phyloP scores from a whole-genome alignment of 345 rosid species.

The Mallotus nudiflorus region DNA sequence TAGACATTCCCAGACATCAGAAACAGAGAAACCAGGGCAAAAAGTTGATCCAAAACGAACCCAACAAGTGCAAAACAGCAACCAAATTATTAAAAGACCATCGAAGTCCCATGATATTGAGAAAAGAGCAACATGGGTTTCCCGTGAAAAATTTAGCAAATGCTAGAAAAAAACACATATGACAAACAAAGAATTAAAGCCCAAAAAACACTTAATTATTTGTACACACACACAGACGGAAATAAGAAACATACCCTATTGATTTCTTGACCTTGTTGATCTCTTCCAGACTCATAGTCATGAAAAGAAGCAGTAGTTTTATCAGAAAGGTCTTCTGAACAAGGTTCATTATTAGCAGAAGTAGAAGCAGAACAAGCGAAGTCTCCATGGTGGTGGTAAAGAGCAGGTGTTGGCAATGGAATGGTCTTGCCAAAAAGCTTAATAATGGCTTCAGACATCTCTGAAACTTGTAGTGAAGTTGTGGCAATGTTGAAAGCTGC shows the following conservation, averaged over 20 bases:
- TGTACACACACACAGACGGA: background rate
- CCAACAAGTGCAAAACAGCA: background rate
- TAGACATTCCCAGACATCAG: background rate
- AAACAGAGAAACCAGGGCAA: background rate
- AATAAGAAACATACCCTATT: slow-evolving; percentile 20
- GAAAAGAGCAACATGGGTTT: slow-evolving; percentile 5
- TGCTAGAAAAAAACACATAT: background rate
- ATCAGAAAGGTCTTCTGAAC: background rate
- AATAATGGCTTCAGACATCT: slow-evolving; percentile 45
- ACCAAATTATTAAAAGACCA: background rate
- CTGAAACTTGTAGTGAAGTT: background rate
- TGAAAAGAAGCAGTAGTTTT: slow-evolving; percentile 1
- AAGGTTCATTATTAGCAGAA: background rate
- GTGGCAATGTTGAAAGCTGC: background rate
- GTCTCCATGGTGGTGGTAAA: background rate
- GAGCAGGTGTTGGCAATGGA: slow-evolving; percentile 23
- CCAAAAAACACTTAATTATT: background rate
- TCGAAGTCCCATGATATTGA: background rate
- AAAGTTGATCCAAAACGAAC: background rate
- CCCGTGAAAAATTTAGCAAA: background rate
- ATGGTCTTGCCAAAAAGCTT: slow-evolving; percentile 62
- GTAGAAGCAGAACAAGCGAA: slow-evolving; percentile 9
- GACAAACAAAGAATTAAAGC: background rate
- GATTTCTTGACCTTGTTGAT: slow-evolving; percentile 1
- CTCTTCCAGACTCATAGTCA: slow-evolving; percentile 6